These are phyloP conservation scores for Cytauxzoon felis DNA, from an alignment of 169 alveolate species.

Conservation along the genomic window DNA sequence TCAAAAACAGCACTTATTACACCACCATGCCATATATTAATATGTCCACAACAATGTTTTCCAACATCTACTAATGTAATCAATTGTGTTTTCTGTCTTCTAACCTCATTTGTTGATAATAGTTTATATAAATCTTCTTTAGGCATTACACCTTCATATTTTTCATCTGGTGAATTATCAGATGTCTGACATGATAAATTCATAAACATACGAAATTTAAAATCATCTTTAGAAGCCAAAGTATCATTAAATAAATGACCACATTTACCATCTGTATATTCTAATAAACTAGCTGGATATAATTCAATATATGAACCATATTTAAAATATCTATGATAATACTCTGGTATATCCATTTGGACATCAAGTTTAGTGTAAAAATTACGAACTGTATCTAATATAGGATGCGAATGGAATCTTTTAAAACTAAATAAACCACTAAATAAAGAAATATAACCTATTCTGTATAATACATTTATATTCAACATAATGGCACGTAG, in stretches of 20 bases:
- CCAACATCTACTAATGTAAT: conserved; percentile 52
- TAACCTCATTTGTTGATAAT: conserved; percentile 1
- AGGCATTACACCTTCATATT: no score
- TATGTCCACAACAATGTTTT: conserved; percentile 57
- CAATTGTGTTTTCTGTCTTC: conserved; percentile 29
- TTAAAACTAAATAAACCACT: no score
- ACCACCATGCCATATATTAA: conserved; percentile 67
- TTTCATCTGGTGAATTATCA: neutral
- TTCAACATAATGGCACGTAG: no score
- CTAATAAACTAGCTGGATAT: conserved; percentile 5
- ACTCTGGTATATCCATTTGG: conserved; percentile 24
- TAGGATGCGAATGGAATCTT: no score
- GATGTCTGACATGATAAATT: conserved; percentile 13
- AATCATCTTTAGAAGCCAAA: conserved; percentile 29
- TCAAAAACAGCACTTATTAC: conserved; percentile 62
- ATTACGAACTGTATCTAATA: no score
- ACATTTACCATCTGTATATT: conserved; percentile 35
- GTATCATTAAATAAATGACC: conserved; percentile 58
- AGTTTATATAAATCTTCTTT: conserved; percentile 22
- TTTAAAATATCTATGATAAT: conserved; percentile 22
- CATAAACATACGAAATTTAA: conserved; percentile 34
- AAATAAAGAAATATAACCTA: no score
- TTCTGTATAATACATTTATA: no score
- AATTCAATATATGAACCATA: conserved; percentile 27
- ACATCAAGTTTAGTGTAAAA: no score